Evolutionary conservation across 1,284 basidiomycete genomes (phyloP).

Genomic region (Wolfiporia cocos): DNA sequence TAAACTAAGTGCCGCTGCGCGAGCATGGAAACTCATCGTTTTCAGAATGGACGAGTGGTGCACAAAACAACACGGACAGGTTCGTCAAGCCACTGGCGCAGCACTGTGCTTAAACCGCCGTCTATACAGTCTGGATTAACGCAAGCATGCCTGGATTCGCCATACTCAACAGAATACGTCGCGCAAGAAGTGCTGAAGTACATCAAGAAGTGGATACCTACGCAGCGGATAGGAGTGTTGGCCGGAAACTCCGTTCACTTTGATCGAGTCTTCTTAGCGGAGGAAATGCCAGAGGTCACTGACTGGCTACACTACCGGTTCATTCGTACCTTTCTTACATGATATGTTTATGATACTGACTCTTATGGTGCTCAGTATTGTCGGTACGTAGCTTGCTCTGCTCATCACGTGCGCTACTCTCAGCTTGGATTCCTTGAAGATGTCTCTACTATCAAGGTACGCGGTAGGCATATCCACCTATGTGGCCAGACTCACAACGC

Average conservation of each 20-base stretch:
- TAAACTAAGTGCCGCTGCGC: slow-evolving; percentile 4
- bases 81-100: slow-evolving; percentile 25
- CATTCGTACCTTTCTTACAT: slow-evolving; percentile 6
- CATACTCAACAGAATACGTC: slow-evolving; percentile 49
- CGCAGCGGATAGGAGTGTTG: slow-evolving; percentile 53
- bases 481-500: not conserved
- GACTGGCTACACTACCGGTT: slow-evolving; percentile 80
- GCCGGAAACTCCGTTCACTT: slow-evolving; percentile 81
- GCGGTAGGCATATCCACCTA: too few relatives aligned
- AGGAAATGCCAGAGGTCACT: slow-evolving; percentile 71
- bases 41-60: slow-evolving; percentile 76
- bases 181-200: slow-evolving; percentile 55
- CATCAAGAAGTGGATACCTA: slow-evolving; percentile 71
- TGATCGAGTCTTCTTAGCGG: slow-evolving; percentile 65
- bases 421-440: slow-evolving; percentile 34
- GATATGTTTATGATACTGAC: too few relatives aligned
- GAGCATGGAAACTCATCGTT: too few relatives aligned
- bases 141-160: slow-evolving; percentile 58
- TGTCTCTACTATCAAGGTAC: slow-evolving; percentile 76
- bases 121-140: slow-evolving; percentile 76
- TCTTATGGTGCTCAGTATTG: slow-evolving; percentile 12
- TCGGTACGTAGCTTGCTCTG: slow-evolving; percentile 12
- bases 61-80: slow-evolving; percentile 62
- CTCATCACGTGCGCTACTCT: not conserved
- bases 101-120: not conserved